Evolutionary conservation across 2,329 filamentous ascomycete genomes (phyloP).

Genomic region (Albophoma yamanashiensis): DNA sequence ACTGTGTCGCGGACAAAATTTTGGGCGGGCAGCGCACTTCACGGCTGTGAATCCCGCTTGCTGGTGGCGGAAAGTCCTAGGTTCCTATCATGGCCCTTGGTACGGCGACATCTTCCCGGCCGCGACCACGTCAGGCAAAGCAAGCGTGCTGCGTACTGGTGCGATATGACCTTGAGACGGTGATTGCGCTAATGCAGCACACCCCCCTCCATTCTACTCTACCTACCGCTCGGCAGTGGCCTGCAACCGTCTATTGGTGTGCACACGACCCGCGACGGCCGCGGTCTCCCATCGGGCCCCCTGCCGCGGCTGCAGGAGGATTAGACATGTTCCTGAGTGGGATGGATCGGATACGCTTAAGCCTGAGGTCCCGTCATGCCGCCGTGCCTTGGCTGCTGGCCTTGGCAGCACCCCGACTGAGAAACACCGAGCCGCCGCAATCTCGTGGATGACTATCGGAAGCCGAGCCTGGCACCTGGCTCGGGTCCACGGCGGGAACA

Average conservation of each 20-base stretch:
- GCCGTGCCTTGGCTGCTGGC: background rate
- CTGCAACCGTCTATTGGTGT: background rate
- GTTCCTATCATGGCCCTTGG: background rate
- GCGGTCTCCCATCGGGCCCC: background rate
- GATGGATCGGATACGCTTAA: background rate
- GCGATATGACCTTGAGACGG: background rate
- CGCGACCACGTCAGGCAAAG: background rate
- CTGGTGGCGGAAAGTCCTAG: no score
- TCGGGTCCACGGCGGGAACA: background rate
- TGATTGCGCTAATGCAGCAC: conserved; percentile 3
- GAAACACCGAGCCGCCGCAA: background rate
- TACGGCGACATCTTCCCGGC: background rate
- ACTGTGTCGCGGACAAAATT: background rate
- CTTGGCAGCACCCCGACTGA: background rate
- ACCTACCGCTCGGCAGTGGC: background rate
- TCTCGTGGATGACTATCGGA: background rate
- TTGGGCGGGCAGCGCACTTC: background rate
- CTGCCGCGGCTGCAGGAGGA: conserved; percentile 2
- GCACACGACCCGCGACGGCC: background rate
- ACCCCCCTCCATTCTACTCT: background rate
- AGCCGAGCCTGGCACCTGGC: background rate
- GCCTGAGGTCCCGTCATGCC: background rate
- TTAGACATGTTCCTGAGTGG: conserved; percentile 5
- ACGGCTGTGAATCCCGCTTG: background rate
- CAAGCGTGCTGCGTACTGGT: background rate